phyloP scores from a whole-genome alignment of 2,329 filamentous ascomycete genomes.

The Aspergillus unguis region DNA sequence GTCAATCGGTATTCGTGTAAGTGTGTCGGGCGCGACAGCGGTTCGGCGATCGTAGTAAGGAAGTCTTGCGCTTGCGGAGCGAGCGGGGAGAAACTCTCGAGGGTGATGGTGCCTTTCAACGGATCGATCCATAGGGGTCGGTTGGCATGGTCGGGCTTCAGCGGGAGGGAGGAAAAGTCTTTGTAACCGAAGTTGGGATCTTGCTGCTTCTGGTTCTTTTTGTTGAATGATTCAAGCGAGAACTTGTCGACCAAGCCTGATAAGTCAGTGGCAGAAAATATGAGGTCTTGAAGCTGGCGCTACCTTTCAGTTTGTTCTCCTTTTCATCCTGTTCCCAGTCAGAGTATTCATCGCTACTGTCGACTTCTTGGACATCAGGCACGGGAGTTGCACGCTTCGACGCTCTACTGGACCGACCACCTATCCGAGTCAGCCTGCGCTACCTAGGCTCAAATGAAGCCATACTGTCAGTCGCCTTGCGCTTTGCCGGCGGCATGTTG shows the following conservation, averaged over 20 bases:
- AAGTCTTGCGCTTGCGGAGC: slow-evolving; percentile 89
- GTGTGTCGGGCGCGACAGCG: slow-evolving; percentile 80
- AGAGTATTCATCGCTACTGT: slow-evolving; percentile 58
- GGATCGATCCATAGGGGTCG: slow-evolving; percentile 94
- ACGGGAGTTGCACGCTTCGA: slow-evolving; percentile 49
- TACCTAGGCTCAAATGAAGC: slow-evolving; percentile 21
- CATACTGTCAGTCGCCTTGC: slow-evolving; percentile 61
- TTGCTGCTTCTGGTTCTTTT: slow-evolving; percentile 38
- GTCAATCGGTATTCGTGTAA: slow-evolving; percentile 93
- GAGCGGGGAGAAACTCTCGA: slow-evolving; percentile 89
- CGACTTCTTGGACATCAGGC: slow-evolving; percentile 43
- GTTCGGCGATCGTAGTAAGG: slow-evolving; percentile 92
- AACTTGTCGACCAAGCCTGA: slow-evolving; percentile 52
- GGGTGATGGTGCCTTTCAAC: slow-evolving; percentile 76
- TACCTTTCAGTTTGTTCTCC: slow-evolving; percentile 49
- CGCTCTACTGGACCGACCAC: slow-evolving; percentile 44
- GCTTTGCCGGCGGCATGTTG: slow-evolving; percentile 63
- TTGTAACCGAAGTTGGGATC: slow-evolving; percentile 60
- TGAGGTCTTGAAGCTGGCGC: slow-evolving; percentile 13
- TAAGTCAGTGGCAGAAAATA: slow-evolving; percentile 19
- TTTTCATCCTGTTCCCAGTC: slow-evolving; percentile 49
- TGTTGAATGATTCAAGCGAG: slow-evolving; percentile 51
- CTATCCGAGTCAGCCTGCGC: slow-evolving; percentile 37
- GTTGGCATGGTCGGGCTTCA: slow-evolving; percentile 86
- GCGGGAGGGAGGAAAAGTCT: slow-evolving; percentile 76